phyloP scores from a whole-genome alignment of 108 stramenopile species.

The Fragilariopsis cylindrus region DNA sequence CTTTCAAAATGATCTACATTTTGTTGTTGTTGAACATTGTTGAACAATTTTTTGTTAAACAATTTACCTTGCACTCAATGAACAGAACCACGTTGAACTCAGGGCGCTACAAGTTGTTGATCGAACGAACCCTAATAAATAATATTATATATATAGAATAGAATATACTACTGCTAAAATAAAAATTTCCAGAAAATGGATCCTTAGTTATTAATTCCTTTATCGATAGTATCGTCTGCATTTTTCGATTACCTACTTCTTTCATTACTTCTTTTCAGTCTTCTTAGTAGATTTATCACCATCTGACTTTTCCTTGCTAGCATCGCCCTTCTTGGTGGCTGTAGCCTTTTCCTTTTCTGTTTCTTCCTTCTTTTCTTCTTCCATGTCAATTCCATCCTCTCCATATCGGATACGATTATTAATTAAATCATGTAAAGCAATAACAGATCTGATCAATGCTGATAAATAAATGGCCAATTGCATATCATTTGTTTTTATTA shows the following conservation, averaged over 20 bases:
- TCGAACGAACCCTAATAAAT: too few species aligned
- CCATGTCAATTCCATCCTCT: constrained; percentile 40
- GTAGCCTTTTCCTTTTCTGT: constrained; percentile 39
- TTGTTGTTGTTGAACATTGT: too few species aligned
- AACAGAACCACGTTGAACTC: too few species aligned
- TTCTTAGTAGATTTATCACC: background rate
- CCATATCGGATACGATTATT: constrained; percentile 93
- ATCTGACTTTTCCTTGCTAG: constrained; percentile 19
- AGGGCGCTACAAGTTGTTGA: too few species aligned
- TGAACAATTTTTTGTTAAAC: too few species aligned
- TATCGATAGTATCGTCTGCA: too few species aligned
- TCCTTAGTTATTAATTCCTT: too few species aligned
- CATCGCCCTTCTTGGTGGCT: constrained; percentile 35
- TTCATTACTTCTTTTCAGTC: constrained; percentile 24
- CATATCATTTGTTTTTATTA: constrained; percentile 99
- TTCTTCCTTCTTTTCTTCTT: constrained; percentile 56
- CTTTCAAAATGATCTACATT: too few species aligned
- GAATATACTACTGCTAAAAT: too few species aligned
- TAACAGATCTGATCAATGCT: constrained; percentile 90
- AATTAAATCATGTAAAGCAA: constrained; percentile 96
- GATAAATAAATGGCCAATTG: constrained; percentile 92
- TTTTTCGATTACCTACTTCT: background rate
- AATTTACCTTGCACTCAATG: too few species aligned
- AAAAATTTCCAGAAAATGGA: too few species aligned
- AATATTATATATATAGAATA: too few species aligned